Percentiles rank a stretch among this genome's conserved stretches.
phyloP scores from a whole-genome alignment of 2,329 filamentous ascomycete species.

The Pyrenochaeta sp. region DNA sequence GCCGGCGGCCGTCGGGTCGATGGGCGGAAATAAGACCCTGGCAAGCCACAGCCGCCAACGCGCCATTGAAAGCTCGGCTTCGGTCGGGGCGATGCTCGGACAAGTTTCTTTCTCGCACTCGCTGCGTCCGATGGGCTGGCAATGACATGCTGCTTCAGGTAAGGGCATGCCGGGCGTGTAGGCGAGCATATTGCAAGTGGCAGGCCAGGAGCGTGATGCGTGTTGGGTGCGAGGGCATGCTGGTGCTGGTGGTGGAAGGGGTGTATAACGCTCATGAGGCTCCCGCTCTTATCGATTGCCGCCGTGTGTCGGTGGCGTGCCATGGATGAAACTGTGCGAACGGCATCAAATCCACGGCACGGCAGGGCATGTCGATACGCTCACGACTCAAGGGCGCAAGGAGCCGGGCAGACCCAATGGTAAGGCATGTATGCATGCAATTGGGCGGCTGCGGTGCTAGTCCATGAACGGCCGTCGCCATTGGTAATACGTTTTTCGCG shows the following conservation, averaged over 20 bases:
- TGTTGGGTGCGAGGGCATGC: constrained; percentile 1
- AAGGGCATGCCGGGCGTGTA: constrained; percentile 5
- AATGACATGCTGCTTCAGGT: constrained; percentile 18
- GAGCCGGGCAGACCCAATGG: constrained; percentile 21
- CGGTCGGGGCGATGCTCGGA: constrained; percentile 28
- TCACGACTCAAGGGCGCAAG: constrained; percentile 25
- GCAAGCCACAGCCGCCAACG: constrained; percentile 32
- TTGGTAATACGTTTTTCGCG: constrained; percentile 21
- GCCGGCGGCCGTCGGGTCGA: constrained; percentile 16
- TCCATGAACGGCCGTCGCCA: constrained; percentile 23
- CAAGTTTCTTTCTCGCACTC: constrained; percentile 25
- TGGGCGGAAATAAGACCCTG: constrained; percentile 32
- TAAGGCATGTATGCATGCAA: constrained; percentile 26
- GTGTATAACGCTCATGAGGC: constrained; percentile 22
- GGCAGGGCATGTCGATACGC: background rate
- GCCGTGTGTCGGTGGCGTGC: constrained; percentile 16
- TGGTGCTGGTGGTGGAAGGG: background rate
- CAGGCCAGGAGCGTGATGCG: constrained; percentile 8
- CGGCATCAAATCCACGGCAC: constrained; percentile 13
- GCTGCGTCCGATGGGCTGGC: constrained; percentile 18
- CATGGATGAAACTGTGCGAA: constrained; percentile 17
- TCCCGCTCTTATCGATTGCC: constrained; percentile 30
- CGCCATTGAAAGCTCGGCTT: constrained; percentile 24
- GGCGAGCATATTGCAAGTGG: constrained; percentile 7
- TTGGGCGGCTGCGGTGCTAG: constrained; percentile 28